A percentile compares a stretch with the other conserved stretches of the same genome.
These are phyloP conservation scores for Tetrahymena borealis DNA, from an alignment of 73 alveolate species.

Conservation along the genomic window DNA sequence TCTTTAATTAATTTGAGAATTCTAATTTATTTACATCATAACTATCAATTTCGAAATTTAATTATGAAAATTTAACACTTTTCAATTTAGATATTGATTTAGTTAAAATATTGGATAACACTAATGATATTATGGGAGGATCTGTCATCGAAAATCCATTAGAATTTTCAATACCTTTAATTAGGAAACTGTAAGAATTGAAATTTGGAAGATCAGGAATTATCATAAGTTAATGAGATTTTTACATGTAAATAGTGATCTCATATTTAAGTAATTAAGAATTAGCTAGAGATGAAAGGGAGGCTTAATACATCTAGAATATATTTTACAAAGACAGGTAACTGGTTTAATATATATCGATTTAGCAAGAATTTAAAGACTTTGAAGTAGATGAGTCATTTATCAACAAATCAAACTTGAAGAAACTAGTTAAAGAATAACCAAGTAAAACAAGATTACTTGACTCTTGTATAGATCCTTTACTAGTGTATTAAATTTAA, in stretches of 20 bases:
- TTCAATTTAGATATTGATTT: neutral
- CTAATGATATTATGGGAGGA: neutral
- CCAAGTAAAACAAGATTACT: neutral
- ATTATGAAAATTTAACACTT: neutral
- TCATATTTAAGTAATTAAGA: neutral
- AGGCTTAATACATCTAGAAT: neutral
- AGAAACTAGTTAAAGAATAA: neutral
- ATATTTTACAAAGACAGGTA: neutral
- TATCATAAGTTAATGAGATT: neutral
- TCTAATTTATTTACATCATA: neutral
- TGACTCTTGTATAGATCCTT: neutral
- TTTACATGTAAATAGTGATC: neutral
- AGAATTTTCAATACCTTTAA: neutral
- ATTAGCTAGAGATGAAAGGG: neutral
- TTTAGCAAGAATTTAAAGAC: neutral
- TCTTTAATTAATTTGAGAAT: neutral
- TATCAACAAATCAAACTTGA: neutral
- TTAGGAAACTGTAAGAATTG: neutral
- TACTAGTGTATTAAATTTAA: neutral
- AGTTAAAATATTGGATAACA: neutral
- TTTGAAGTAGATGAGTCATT: neutral
- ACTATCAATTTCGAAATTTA: neutral
- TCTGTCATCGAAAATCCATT: neutral
- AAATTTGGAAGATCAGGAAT: neutral
- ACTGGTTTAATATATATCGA: neutral